Base-by-base conservation (phyloP, 768 basidiomycete species). In the Mycena chlorophos region DNA sequence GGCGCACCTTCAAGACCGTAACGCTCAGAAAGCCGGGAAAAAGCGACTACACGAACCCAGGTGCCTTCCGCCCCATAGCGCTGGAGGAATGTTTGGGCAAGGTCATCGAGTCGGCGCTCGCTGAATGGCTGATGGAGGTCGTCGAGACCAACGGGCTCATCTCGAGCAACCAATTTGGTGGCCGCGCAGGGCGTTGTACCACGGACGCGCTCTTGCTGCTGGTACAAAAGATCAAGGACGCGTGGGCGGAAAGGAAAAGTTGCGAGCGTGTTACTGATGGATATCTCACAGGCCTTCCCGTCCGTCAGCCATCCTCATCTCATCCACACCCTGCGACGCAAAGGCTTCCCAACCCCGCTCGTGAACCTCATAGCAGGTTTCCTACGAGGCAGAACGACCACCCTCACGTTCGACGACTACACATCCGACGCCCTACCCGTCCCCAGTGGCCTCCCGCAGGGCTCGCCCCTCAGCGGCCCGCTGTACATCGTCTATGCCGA, bases 31-130 rank as follows among this genome's bases (percentile, higher is more conserved):
- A 62, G 70, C 73, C 65, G 34, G 62, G 45, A 6, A 54, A 48
- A 13, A 27, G 27, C 17, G 52, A 54, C 25, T 54, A 54, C 43
- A 47, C 52, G 1, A 47, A 57, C 6, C 63, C 71, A 2, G 67
- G 66, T 27, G 65, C 68, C 3, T 69, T 66, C 55, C 61, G 69
- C 1, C 71, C 67, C 0, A 68, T 73, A 14, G 64, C 69, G 0
- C 65, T 72, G 2, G 54, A 70, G n/a, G 62, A 66, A 38, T 59
- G 53, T 0, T 46, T 63, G 26, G 54, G 52, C 0, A 65, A 64
- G 31, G 47, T 59, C 1, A 17, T 54, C 16, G 55, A 58, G 20
- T 42, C 61, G 1, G 55, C 55, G 19, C 26, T 58, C 6, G 55
- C 54, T 3, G 25, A 52, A 5, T 25, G 48, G 14, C 26, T 61